These are phyloP conservation scores for Aspergillus texensis DNA, from an alignment of 2,329 filamentous ascomycete species.

Conservation along the genomic window DNA sequence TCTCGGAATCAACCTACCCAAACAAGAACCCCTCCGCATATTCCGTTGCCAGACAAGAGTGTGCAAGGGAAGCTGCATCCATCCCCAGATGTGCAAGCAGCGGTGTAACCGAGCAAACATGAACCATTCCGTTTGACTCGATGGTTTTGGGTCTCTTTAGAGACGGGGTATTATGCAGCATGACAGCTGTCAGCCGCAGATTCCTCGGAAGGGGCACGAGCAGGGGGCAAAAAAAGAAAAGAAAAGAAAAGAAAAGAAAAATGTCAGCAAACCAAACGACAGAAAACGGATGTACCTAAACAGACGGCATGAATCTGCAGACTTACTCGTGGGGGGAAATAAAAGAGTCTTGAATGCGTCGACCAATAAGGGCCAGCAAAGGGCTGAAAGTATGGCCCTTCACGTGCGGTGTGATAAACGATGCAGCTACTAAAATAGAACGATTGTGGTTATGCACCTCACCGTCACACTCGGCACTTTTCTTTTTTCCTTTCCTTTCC, in stretches of 20 bases:
- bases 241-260: background rate
- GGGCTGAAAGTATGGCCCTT: background rate
- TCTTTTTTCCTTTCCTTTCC: background rate
- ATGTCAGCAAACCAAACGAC: background rate
- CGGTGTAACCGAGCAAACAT: background rate
- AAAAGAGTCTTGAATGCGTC: no score
- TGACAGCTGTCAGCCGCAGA: constrained; percentile 3
- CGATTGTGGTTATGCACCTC: background rate
- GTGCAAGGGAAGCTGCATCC: background rate
- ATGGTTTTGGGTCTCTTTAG: background rate
- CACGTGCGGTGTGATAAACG: constrained; percentile 1
- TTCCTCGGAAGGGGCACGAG: background rate
- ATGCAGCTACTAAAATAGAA: background rate
- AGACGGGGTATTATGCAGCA: background rate
- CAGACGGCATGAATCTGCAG: background rate
- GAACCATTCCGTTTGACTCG: background rate
- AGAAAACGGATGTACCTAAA: background rate
- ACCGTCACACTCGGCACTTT: background rate
- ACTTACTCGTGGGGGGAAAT: background rate
- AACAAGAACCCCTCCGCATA: background rate
- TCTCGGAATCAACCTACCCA: constrained; percentile 1
- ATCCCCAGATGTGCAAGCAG: background rate
- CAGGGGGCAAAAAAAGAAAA: background rate
- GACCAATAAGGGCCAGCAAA: background rate
- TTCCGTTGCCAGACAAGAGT: background rate